Evolutionary conservation across 176 grass and related monocot genomes (phyloP).

Genomic region (Musa itinerans): DNA sequence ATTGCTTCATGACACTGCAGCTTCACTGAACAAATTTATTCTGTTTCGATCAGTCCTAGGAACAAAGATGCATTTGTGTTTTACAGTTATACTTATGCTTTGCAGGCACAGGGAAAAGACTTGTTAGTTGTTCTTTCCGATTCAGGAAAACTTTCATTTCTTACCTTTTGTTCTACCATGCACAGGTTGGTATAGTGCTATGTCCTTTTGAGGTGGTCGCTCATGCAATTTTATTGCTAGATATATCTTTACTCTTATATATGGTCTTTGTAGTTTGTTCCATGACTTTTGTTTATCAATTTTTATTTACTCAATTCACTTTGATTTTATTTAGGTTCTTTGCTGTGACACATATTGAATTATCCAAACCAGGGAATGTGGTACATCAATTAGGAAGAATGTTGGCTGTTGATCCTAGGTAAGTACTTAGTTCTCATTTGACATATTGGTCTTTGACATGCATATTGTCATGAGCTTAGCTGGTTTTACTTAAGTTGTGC

Average conservation of each 20-base stretch:
- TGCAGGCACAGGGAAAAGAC: constrained; percentile 76
- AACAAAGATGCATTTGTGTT: neutral
- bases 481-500: neutral
- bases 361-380: constrained; percentile 88
- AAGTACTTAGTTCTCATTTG: constrained; percentile 25
- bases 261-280: constrained; percentile 2
- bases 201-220: neutral
- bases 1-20: neutral
- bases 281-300: constrained; percentile 13
- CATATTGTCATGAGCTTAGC: neutral
- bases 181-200: constrained; percentile 57
- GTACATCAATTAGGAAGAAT: constrained; percentile 76
- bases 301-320: constrained; percentile 12
- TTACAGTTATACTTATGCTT: constrained; percentile 22
- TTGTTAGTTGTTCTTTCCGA: constrained; percentile 83
- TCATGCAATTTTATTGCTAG: neutral
- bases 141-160: constrained; percentile 94
- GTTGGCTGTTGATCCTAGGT: constrained; percentile 84
- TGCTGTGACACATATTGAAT: constrained; percentile 61
- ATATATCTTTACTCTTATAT: constrained; percentile 3
- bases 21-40: neutral
- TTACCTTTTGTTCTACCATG: constrained; percentile 80
- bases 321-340: constrained; percentile 64
- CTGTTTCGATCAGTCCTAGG: too few relatives aligned
- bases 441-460: neutral